Base-by-base conservation (phyloP, 306 rosid species). In the Inga oerstediana region DNA sequence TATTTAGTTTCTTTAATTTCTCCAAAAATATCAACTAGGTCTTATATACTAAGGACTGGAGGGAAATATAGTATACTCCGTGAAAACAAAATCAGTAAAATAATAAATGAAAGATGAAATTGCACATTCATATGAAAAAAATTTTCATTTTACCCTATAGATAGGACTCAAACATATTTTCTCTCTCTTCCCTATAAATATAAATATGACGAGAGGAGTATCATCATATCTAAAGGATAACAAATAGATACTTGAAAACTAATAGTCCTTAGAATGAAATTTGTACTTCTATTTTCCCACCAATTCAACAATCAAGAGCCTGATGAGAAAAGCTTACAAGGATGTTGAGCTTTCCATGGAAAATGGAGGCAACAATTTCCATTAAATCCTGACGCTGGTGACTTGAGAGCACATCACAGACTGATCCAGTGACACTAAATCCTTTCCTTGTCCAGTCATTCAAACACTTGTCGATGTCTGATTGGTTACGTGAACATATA, bases 291-390 rank as follows among this genome's bases (percentile, higher is more conserved):
- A 9, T 8, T 58, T 58, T n/a, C 65, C 32, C 65, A n/a, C 16
- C 2, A 61, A 58, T n/a, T 22, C 22, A 62, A 27, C 68, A 62
- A 62, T 22, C 35, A 24, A 62, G 35, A 27, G 68, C 35, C 34
- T 3, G 37, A 62, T 10, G 37, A 62, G 34, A 62, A 16, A 62
- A 67, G 5, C 73, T 81, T 81, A 82, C 92, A 0, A 86, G 80
- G 80, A 89, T 86, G 48, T 89, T 86, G 79, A 84, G 89, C 71
- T 82, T 89, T 56, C 87, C 83, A 0, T 52, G 7, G 20, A 84
- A 86, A 22, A 77, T 5, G 0, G 85, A 68, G 34, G 76, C 12
- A 74, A 84, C 87, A 49, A 1, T 74, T 74, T 84, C 69, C 85
- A 86, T 86, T 48, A 89, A 58, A 8, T 10, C 49, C 9, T 80